phyloP scores from a whole-genome alignment of 768 basidiomycete species.

The Psilocybe tampanensis region DNA sequence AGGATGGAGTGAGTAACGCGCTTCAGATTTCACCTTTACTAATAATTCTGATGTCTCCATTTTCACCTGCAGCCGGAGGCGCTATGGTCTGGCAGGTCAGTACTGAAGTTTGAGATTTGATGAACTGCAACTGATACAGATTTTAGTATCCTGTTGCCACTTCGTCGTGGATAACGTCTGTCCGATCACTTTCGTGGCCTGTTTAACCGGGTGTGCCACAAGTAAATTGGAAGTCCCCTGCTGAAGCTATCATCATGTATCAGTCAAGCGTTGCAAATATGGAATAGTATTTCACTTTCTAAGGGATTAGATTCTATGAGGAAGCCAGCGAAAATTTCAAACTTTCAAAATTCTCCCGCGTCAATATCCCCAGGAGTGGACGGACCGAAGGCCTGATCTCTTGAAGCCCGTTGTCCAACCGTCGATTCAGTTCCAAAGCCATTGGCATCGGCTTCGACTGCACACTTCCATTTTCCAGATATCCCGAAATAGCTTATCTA shows the following conservation, averaged over 20 bases:
- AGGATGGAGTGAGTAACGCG: slow-evolving; percentile 63
- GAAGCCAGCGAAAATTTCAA: too few species aligned
- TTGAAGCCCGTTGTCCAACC: background rate
- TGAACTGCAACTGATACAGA: background rate
- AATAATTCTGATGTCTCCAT: background rate
- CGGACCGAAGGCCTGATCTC: background rate
- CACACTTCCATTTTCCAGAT: background rate
- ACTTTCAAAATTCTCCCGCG: too few species aligned
- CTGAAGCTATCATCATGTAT: background rate
- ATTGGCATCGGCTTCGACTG: background rate
- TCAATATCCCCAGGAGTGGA: background rate
- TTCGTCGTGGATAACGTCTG: slow-evolving; percentile 35
- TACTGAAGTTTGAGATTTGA: slow-evolving; percentile 11
- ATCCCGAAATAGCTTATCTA: background rate
- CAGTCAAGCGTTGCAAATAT: too few species aligned
- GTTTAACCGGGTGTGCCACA: slow-evolving; percentile 21
- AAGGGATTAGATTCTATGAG: too few species aligned
- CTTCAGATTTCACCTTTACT: background rate
- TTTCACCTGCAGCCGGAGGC: slow-evolving; percentile 30
- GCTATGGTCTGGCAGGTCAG: slow-evolving; percentile 43
- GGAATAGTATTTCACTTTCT: too few species aligned
- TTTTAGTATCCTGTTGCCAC: slow-evolving; percentile 31
- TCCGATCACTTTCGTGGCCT: slow-evolving; percentile 25
- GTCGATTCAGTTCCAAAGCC: background rate
- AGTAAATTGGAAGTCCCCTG: background rate